Evolutionary conservation across 768 basidiomycete species (phyloP).

Genomic region (Mycena galopus): DNA sequence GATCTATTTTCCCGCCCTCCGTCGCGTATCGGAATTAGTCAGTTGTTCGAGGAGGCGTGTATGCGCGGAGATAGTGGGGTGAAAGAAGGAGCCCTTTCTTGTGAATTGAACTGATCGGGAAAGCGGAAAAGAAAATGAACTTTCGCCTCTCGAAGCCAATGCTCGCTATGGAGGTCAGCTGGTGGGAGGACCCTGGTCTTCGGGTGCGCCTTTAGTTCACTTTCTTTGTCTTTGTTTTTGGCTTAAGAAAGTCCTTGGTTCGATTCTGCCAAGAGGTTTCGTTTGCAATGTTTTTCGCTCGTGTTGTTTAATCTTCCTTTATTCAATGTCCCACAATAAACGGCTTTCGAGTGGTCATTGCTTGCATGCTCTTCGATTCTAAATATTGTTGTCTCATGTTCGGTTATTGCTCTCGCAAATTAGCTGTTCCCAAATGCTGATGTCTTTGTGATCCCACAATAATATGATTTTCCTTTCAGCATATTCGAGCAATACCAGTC

Average conservation of each 20-base stretch:
- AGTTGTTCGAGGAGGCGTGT: not conserved
- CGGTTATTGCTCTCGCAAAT: slow-evolving; percentile 10
- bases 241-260: slow-evolving; percentile 8
- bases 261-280: slow-evolving; percentile 1
- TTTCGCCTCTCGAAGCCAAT: slow-evolving; percentile 13
- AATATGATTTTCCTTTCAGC: slow-evolving; percentile 4
- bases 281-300: slow-evolving; percentile 8
- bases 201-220: slow-evolving; percentile 10
- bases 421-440: slow-evolving; percentile 8
- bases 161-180: slow-evolving; percentile 19
- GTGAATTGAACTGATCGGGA: slow-evolving; percentile 4
- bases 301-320: slow-evolving; percentile 9
- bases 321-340: slow-evolving; percentile 3
- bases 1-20: not conserved
- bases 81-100: not conserved
- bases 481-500: slow-evolving; percentile 7
- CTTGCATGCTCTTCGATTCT: slow-evolving; percentile 6
- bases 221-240: slow-evolving; percentile 14
- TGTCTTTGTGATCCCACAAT: not conserved
- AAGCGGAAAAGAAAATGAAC: slow-evolving; percentile 13
- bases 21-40: slow-evolving; percentile 7
- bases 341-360: slow-evolving; percentile 11
- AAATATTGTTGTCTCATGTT: slow-evolving; percentile 9
- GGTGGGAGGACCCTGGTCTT: not conserved
- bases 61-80: slow-evolving; percentile 13